Evolutionary conservation across 805 yeast species (phyloP).

Genomic region (Naumovozyma dairenensis): DNA sequence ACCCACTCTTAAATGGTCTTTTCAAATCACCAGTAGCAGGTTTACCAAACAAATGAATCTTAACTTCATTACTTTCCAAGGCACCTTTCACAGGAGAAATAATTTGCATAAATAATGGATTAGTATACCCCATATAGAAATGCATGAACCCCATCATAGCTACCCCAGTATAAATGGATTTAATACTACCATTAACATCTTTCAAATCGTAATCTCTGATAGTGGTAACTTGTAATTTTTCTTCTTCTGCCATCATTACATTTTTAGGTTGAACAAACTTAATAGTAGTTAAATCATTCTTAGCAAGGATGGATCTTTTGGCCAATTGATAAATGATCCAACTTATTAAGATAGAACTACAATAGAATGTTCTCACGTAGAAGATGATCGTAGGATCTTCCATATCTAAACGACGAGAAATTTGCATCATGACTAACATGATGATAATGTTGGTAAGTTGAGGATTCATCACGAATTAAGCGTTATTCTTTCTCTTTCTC

Average conservation of each 20-base stretch:
- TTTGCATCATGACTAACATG: slow-evolving; percentile 96
- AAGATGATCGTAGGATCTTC: slow-evolving; percentile 69
- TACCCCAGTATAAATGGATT: slow-evolving; percentile 74
- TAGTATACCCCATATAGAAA: slow-evolving; percentile 91
- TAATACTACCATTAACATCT: slow-evolving; percentile 72
- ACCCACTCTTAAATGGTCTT: slow-evolving; percentile 91
- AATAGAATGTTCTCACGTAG: slow-evolving; percentile 67
- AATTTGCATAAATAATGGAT: slow-evolving; percentile 92
- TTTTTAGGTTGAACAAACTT: slow-evolving; percentile 84
- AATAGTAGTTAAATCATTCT: slow-evolving; percentile 85
- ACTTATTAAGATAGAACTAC: slow-evolving; percentile 54
- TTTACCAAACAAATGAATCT: slow-evolving; percentile 77
- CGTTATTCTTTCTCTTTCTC: too few relatives aligned
- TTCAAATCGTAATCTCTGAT: slow-evolving; percentile 89
- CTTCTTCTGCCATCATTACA: slow-evolving; percentile 62
- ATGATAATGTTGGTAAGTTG: slow-evolving; percentile 75
- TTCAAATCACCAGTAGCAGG: slow-evolving; percentile 83
- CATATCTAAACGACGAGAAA: slow-evolving; percentile 77
- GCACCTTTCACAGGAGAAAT: slow-evolving; percentile 85
- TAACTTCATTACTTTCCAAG: slow-evolving; percentile 79
- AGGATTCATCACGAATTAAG: slow-evolving; percentile 54
- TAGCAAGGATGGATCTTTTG: slow-evolving; percentile 48
- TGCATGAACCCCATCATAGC: slow-evolving; percentile 99
- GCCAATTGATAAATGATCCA: slow-evolving; percentile 58
- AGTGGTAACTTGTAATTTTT: slow-evolving; percentile 77